These are phyloP conservation scores for Rhynchospora tenuis DNA, from an alignment of 176 grass and related monocot species.

Conservation along the genomic window DNA sequence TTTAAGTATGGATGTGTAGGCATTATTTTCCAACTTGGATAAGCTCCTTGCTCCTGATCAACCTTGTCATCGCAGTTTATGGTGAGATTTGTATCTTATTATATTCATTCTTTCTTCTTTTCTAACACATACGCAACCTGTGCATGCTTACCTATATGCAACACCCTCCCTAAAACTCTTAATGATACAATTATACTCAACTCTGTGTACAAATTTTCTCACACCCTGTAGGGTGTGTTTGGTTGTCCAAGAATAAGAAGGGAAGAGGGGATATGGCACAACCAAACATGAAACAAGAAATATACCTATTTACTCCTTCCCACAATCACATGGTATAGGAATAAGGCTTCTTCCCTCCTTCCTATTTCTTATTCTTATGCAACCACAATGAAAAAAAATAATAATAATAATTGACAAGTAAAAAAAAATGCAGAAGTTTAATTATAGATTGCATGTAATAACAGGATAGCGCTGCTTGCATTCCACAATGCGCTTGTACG, in stretches of 20 bases:
- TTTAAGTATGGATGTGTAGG: slow-evolving; percentile 35
- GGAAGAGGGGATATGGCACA: no score
- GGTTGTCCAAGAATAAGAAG: no score
- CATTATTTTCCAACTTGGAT: slow-evolving; percentile 76
- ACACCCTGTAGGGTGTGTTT: neutral
- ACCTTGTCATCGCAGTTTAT: slow-evolving; percentile 77
- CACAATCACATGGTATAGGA: no score
- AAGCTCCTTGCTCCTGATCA: slow-evolving; percentile 83
- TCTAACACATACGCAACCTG: neutral
- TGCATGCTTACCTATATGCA: neutral
- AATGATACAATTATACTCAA: neutral
- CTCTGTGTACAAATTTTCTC: neutral
- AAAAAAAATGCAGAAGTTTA: neutral
- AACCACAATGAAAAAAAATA: neutral
- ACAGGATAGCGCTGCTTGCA: slow-evolving; percentile 85
- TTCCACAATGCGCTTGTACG: slow-evolving; percentile 72
- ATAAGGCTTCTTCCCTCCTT: no score
- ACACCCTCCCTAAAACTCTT: neutral
- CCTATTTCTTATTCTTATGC: no score
- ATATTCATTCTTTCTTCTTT: neutral
- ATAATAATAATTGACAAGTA: neutral
- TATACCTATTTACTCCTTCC: no score
- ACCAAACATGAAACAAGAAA: no score
- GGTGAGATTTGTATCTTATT: slow-evolving; percentile 42
- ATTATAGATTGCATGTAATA: neutral